Conservation (phyloP, 352 stramenopile genomes). For the Plasmopara halstedii region DNA sequence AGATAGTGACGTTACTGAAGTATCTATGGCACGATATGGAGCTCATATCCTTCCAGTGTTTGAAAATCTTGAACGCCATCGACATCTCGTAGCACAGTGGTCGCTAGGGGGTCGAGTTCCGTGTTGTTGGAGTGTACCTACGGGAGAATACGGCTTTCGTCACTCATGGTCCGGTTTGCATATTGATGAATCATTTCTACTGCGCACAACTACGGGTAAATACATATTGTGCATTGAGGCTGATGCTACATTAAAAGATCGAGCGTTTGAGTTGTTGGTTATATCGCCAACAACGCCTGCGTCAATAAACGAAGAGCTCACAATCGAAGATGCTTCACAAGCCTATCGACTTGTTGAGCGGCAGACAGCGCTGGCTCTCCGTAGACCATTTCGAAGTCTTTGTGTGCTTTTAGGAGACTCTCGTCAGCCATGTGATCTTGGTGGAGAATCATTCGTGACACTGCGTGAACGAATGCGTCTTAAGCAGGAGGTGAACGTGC, state of each 20-base stretch:
- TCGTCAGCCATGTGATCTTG: conserved; percentile 40
- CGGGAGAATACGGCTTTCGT: conserved; percentile 50
- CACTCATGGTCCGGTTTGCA: conserved; percentile 44
- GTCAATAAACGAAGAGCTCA: conserved; percentile 30
- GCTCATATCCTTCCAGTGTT: conserved; percentile 59
- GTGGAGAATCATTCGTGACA: conserved; percentile 39
- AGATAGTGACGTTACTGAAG: conserved; percentile 53
- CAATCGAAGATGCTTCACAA: conserved; percentile 53
- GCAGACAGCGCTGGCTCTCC: conserved; percentile 28
- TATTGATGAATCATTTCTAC: conserved; percentile 44
- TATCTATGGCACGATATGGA: conserved; percentile 57
- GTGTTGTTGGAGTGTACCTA: conserved; percentile 43
- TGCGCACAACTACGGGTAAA: conserved; percentile 56
- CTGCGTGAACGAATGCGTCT: conserved; percentile 38
- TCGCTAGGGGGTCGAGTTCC: conserved; percentile 47
- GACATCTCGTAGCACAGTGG: conserved; percentile 43
- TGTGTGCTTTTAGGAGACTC: conserved; percentile 54
- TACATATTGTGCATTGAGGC: conserved; percentile 60
- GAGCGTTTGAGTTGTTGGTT: conserved; percentile 34
- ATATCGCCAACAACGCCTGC: conserved; percentile 13
- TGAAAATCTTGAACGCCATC: conserved; percentile 36
- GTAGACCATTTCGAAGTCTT: conserved; percentile 45
- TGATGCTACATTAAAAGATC: conserved; percentile 43
- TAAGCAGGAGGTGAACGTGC: conserved; percentile 58
- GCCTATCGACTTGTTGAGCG: conserved; percentile 53